Evolutionary conservation across 352 stramenopile species (phyloP).

Genomic region (Phytophthora tubulina): DNA sequence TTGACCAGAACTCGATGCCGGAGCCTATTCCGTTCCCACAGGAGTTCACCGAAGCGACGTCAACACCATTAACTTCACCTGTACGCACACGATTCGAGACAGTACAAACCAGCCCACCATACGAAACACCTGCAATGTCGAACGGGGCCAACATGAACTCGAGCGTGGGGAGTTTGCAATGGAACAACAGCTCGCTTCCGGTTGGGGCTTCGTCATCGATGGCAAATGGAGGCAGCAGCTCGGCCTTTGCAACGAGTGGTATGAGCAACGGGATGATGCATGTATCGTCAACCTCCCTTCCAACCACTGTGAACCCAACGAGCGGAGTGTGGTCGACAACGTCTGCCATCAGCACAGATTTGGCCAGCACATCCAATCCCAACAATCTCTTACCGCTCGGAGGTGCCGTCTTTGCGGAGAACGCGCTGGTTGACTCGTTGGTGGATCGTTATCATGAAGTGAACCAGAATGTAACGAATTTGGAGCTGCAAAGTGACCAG

Average conservation of each 20-base stretch:
- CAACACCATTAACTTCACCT: slow-evolving; percentile 6
- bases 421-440: slow-evolving; percentile 67
- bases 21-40: slow-evolving; percentile 39
- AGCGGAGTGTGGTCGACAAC: slow-evolving; percentile 38
- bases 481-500: slow-evolving; percentile 53
- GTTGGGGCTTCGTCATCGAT: slow-evolving; percentile 19
- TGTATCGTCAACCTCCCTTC: slow-evolving; percentile 17
- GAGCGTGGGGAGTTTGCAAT: slow-evolving; percentile 5
- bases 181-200: slow-evolving; percentile 21
- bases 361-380: slow-evolving; percentile 25
- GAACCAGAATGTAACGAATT: slow-evolving; percentile 49
- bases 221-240: slow-evolving; percentile 12
- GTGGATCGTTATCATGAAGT: slow-evolving; percentile 61
- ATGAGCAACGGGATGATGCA: slow-evolving; percentile 29
- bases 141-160: slow-evolving; percentile 20
- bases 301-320: slow-evolving; percentile 12
- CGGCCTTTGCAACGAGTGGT: slow-evolving; percentile 16
- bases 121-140: background rate
- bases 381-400: slow-evolving; percentile 38
- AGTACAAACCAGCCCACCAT: slow-evolving; percentile 13
- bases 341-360: slow-evolving; percentile 37
- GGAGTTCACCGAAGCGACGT: slow-evolving; percentile 8
- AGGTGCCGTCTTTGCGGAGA: slow-evolving; percentile 39
- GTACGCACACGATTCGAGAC: background rate
- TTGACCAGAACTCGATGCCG: slow-evolving; percentile 13